phyloP scores from a whole-genome alignment of 176 grass and related monocot genomes.

The Aegilops speltoides region DNA sequence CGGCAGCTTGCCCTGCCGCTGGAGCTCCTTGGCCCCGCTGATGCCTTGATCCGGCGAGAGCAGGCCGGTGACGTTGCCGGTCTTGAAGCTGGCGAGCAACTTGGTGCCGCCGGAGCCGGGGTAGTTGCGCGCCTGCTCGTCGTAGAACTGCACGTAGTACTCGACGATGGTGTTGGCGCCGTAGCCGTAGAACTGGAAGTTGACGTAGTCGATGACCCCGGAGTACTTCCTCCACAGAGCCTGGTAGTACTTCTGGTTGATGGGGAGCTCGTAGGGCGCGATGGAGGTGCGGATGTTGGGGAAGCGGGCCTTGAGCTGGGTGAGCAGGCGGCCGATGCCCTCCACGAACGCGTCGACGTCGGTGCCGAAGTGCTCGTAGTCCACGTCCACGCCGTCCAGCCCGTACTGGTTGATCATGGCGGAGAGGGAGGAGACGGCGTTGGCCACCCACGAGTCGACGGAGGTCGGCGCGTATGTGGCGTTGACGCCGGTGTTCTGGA shows the following conservation, averaged over 20 bases:
- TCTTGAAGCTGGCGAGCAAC: conserved; percentile 56
- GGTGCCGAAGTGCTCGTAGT: conserved; percentile 57
- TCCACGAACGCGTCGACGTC: conserved; percentile 37
- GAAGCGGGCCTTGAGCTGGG: conserved; percentile 23
- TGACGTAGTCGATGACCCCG: conserved; percentile 49
- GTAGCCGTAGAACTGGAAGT: conserved; percentile 86
- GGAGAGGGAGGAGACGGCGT: conserved; percentile 40
- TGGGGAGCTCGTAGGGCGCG: conserved; percentile 39
- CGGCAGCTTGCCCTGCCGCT: conserved; percentile 45
- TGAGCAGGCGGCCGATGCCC: conserved; percentile 45
- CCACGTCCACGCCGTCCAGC: conserved; percentile 61
- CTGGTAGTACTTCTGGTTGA: conserved; percentile 48
- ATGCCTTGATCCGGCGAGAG: conserved; percentile 40
- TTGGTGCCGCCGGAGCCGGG: conserved; percentile 34
- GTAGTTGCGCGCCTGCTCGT: conserved; percentile 34
- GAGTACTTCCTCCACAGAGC: conserved; percentile 45
- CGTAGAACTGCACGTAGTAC: conserved; percentile 41
- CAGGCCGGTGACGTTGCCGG: neutral
- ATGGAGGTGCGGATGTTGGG: conserved; percentile 50
- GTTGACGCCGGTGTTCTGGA: neutral
- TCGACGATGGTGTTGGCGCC: conserved; percentile 30
- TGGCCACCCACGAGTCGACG: conserved; percentile 56
- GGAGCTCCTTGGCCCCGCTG: conserved; percentile 25
- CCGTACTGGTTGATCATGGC: conserved; percentile 36
- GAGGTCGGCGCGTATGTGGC: neutral